Evolutionary conservation across 441 rosid species (phyloP), one percentile per base, ranked within the genome.

Genomic region (Populus hybrid): DNA sequence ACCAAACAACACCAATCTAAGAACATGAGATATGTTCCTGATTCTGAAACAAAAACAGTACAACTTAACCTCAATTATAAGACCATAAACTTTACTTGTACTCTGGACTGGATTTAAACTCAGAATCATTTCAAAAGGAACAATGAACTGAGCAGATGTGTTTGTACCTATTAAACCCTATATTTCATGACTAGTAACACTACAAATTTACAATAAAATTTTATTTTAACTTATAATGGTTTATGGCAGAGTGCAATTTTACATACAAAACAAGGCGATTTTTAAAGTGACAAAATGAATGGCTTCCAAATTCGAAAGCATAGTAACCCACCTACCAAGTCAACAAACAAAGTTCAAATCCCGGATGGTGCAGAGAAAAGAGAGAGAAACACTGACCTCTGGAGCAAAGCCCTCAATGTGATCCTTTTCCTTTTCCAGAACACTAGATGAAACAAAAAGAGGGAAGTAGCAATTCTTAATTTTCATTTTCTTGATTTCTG

Each of bases 331-430:
- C 18, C 53, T 11, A 3, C 53, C 14, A 69, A 53, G 68, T 61
- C n/a, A 6, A 7, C 10, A 65, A 59, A 63, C 59, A 53, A 53
- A 76, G 18, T 16, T 72, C 46, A 24, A n/a, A n/a, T 16, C 24
- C 64, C 35, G 46, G 24, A 12, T 53, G 16, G 11, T 34, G 28
- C 26, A 19, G 28, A 21, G 74, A 77, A 42, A 4, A 42, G 14
- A 42, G 53, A 42, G 53, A 42, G 53, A 28, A 74, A 64, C 76
- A 80, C 87, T 88, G 38, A 94, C 99, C 98, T 96, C 99, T 7
- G 99, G 97, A 77, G 99, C 98, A 82, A 96, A 96, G 63, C 98
- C 99, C 78, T 96, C 98, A 0, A 96, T 71, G 79, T 96, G 99
- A 79, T 96, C 98, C 88, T 93, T 94, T 89, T 96, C 99, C 84